A percentile compares a stretch with the other conserved stretches of the same genome.
Evolutionary conservation across 225 moss, liverwort and hornwort genomes (phyloP).

Genomic region (Anthoceros angustus): DNA sequence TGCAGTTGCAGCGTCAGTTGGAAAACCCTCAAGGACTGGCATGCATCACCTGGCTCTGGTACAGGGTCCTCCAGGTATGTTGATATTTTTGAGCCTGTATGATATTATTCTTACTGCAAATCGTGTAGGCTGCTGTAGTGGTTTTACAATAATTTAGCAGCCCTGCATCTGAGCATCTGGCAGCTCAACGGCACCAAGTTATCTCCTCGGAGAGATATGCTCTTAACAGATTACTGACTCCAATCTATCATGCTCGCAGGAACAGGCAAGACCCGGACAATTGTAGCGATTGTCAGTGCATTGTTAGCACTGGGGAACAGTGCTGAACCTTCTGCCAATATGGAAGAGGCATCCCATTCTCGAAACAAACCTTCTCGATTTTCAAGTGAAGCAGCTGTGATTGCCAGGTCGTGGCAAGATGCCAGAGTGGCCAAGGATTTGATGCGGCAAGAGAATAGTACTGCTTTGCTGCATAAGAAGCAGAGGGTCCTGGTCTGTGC

Average conservation of each 20-base stretch:
- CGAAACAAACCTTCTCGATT: slow-evolving; percentile 16
- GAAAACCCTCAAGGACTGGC: slow-evolving; percentile 35
- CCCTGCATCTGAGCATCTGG: too few species aligned
- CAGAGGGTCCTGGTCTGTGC: slow-evolving; percentile 75
- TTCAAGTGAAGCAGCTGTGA: slow-evolving; percentile 41
- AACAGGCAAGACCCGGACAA: slow-evolving; percentile 89
- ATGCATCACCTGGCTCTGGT: slow-evolving; percentile 77
- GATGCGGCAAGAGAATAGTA: slow-evolving; percentile 26
- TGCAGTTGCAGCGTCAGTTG: slow-evolving; percentile 58
- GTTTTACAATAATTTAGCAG: too few species aligned
- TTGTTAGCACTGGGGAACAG: slow-evolving; percentile 43
- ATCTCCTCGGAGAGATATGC: not conserved
- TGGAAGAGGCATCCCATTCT: slow-evolving; percentile 15
- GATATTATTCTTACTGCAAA: too few species aligned
- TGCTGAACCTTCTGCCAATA: slow-evolving; percentile 15
- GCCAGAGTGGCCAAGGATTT: slow-evolving; percentile 69
- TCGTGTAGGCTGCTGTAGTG: too few species aligned
- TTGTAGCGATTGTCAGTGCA: slow-evolving; percentile 75
- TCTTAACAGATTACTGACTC: not conserved
- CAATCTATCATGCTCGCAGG: slow-evolving; percentile 16
- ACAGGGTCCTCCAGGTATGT: slow-evolving; percentile 76
- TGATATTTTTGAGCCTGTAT: not conserved
- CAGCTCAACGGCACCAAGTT: too few species aligned
- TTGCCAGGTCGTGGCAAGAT: slow-evolving; percentile 81
- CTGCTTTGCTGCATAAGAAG: slow-evolving; percentile 26